Base-by-base conservation (phyloP, 2,329 filamentous ascomycete species). In the Hymenoscyphus occultus region DNA sequence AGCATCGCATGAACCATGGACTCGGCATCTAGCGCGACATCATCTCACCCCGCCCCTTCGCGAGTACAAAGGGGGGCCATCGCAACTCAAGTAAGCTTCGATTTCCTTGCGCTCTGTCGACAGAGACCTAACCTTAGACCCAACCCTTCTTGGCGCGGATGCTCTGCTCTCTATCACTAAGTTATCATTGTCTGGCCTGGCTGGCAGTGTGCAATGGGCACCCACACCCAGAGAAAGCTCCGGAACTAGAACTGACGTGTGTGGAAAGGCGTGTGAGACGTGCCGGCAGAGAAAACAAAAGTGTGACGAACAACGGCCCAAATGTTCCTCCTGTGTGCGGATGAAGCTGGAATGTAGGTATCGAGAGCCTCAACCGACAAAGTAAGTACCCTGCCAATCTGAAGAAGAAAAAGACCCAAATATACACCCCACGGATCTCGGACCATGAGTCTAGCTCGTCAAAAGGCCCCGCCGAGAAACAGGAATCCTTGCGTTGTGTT, bases 281-380 rank as follows among this genome's bases (percentile, higher is more conserved):
- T 87, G 85, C 74, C 81, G 84, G 59, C 77, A 74, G 60, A 83
- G 86, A 69, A 89, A 89, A 75, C 85, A 87, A 69, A 86, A 83
- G 78, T 89, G 86, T 75, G 85, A 88, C 73, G 86, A 89, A 73
- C 78, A 81, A 71, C 79, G 85, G 63, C 86, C 86, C 19, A 86
- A 84, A 74, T 89, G 86, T 73, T 79, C 83, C 64, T 82, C 84
- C 16, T 89, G 86, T 74, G 78, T 81, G 65, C 81, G 82, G 67
- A 81, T 86, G 71, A 81, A 83, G 71, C 79, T 86, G 67, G 82
- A 84, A 48, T 89, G 86, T 74, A 79, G 80, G 67, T 89, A 89
- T 73, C 79, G 84, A 69, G 84, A 86, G 69, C 83, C 84, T 32
- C 81, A 83, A 70, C 84, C 85, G 42, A 88, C 86, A 62, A 88